Conservation (phyloP, 108 stramenopile species). For the Cyclotella kingstonii region DNA sequence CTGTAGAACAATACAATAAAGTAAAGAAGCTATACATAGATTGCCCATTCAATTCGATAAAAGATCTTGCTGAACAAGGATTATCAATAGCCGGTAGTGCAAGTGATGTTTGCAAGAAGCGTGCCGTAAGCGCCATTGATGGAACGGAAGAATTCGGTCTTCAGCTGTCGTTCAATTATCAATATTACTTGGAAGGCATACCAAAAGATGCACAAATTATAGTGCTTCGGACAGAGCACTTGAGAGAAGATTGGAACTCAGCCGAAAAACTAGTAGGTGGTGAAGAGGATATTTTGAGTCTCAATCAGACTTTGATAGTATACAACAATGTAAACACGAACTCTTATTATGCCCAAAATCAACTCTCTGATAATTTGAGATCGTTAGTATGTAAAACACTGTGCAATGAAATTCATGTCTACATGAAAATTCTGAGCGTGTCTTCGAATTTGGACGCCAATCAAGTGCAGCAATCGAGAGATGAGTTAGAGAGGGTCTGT, state of each 20-base stretch:
- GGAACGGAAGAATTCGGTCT: constrained; percentile 12
- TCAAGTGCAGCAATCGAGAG: constrained; percentile 8
- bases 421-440: constrained; percentile 20
- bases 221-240: constrained; percentile 16
- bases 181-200: constrained; percentile 26
- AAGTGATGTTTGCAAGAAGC: constrained; percentile 13
- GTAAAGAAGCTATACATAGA: too few relatives aligned
- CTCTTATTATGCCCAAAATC: background rate
- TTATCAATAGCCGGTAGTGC: too few relatives aligned
- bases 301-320: background rate
- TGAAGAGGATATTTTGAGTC: background rate
- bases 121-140: constrained; percentile 5
- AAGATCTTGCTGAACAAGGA: too few relatives aligned
- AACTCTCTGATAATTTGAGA: constrained; percentile 20
- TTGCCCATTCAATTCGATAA: too few relatives aligned
- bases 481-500: constrained; percentile 12
- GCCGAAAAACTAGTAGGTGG: constrained; percentile 1
- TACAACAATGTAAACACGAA: constrained; percentile 3
- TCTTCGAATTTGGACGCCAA: constrained; percentile 12
- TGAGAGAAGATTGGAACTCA: constrained; percentile 21
- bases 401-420: constrained; percentile 33
- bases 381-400: constrained; percentile 10
- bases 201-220: constrained; percentile 22
- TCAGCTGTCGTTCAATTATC: constrained; percentile 31
- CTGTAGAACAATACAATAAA: too few relatives aligned